Conservation (phyloP, 2,329 filamentous ascomycete genomes). For the Venturia effusa region DNA sequence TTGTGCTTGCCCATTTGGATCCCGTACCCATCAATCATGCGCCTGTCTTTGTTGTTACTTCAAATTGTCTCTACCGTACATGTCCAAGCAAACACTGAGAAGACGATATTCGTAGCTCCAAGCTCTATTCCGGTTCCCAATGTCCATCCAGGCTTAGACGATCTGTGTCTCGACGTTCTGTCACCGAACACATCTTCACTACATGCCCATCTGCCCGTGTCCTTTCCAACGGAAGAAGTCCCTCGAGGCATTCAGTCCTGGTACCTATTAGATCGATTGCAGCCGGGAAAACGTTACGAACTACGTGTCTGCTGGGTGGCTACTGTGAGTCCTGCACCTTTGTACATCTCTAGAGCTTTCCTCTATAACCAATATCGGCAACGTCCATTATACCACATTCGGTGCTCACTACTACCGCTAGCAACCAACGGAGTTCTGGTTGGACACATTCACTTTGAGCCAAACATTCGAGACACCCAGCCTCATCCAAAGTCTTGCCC, state of each 20-base stretch:
- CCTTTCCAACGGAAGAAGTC: slow-evolving; percentile 49
- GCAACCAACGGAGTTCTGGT: slow-evolving; percentile 76
- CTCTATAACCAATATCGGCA: neutral
- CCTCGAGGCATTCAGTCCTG: slow-evolving; percentile 58
- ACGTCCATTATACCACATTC: neutral
- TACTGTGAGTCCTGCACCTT: slow-evolving; percentile 52
- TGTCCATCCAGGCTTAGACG: slow-evolving; percentile 41
- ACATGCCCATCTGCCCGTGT: slow-evolving; percentile 53
- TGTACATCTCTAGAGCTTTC: neutral
- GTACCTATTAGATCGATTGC: slow-evolving; percentile 64
- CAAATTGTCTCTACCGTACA: slow-evolving; percentile 13
- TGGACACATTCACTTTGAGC: slow-evolving; percentile 53
- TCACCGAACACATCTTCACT: slow-evolving; percentile 45
- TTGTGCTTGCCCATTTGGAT: neutral
- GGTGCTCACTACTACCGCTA: slow-evolving; percentile 26
- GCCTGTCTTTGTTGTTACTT: neutral
- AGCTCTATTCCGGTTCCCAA: slow-evolving; percentile 44
- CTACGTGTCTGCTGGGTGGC: slow-evolving; percentile 88
- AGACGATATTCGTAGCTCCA: slow-evolving; percentile 76
- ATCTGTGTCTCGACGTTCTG: slow-evolving; percentile 54
- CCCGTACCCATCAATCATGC: neutral
- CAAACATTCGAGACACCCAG: slow-evolving; percentile 51
- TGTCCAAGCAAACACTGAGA: slow-evolving; percentile 69
- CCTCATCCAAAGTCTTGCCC: slow-evolving; percentile 54
- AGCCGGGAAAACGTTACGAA: slow-evolving; percentile 72